Evolutionary conservation across 805 yeast genomes (phyloP), one percentile per base, ranked within the genome.

Genomic region (Blastobotrys mokoenaii): DNA sequence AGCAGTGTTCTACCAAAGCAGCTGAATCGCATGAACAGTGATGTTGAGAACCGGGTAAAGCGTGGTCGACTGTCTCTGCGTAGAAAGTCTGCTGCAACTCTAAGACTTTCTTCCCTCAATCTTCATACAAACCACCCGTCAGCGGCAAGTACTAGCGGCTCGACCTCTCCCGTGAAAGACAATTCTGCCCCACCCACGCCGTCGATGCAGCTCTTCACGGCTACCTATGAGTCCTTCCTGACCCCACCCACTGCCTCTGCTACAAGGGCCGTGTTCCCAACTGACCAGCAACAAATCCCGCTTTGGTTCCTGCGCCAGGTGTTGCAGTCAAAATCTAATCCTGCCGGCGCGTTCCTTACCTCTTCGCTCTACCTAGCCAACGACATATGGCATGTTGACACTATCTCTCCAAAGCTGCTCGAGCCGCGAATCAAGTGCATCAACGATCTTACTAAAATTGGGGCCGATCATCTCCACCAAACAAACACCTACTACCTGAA

Each of bases 301-400:
- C 36, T 38, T 30, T 49, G 52, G 52, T 46, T 49, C 34, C 45
- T 49, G 27, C 44, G 40, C 14, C 50, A 39, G 15, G 37, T 49
- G 11, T 11, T 49, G 3, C 15, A 22, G 9, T 39, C 47, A 15
- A 43, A 41, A 15, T 9, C 47, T 17, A 22, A 34, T 25, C 36
- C 46, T 7, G 17, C 33, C 10, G 52, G 52, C 7, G 46, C 45
- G 8, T 44, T 29, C 35, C 31, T 49, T 22, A 30, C 44, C 6
- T 30, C 34, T 8, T 32, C 35, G 15, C 34, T 49, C 15, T 45
- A 38, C 17, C 11, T 49, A 14, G 11, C 52, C 12, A 31, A 39
- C 16, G 46, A 44, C n/a, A 20, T 46, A 14, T 49, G 52, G 52
- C 14, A 27, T 12, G 12, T 44, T 15, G 40, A 40, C 12, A 39